phyloP scores from a whole-genome alignment of 73 alveolate genomes.

The Loxodes magnus region DNA sequence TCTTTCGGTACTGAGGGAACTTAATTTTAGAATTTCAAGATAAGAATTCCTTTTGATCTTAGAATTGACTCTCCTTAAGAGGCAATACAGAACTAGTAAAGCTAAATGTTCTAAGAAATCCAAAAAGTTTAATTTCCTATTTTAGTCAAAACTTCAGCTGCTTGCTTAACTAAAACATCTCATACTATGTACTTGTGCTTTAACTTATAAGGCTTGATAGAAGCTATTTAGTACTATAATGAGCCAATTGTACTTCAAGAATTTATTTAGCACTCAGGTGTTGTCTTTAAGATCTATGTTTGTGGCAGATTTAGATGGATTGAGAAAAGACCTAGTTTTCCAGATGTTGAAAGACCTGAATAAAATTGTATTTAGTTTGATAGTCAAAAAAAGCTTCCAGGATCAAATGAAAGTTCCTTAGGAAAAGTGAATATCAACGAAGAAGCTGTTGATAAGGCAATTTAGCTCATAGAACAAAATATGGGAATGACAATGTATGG shows the following conservation, averaged over 20 bases:
- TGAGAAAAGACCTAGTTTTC: background rate
- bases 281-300: conserved; percentile 4
- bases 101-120: background rate
- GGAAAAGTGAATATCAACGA: background rate
- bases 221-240: background rate
- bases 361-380: background rate
- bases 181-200: background rate
- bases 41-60: background rate
- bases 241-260: background rate
- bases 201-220: background rate
- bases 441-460: background rate
- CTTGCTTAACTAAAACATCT: background rate
- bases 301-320: background rate
- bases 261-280: conserved; percentile 2
- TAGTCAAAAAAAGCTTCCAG: conserved; percentile 1
- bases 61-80: background rate
- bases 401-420: no score
- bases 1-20: background rate
- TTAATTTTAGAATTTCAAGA: background rate
- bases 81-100: conserved; percentile 1
- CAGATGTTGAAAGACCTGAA: background rate
- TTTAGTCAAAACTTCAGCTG: conserved; percentile 7
- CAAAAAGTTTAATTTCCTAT: conserved; percentile 1
- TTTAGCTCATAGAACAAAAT: background rate
- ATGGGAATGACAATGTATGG: conserved; percentile 3